Base-by-base conservation (phyloP, 1,284 basidiomycete species). In the Trametes pubescens region DNA sequence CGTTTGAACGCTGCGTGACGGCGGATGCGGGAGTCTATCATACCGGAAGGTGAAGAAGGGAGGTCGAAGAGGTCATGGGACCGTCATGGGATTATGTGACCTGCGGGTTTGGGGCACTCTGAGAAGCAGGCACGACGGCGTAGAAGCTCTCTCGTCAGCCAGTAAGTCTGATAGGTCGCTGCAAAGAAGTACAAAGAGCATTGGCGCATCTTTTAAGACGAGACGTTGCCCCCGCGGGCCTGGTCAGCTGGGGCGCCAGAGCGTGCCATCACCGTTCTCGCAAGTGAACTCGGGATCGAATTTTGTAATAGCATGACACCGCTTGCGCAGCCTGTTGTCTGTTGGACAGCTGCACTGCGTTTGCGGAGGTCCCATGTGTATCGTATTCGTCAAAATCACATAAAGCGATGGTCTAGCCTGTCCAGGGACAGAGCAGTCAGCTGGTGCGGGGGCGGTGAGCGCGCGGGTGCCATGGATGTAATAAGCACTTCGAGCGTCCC, bases 11-110 rank as follows among this genome's bases (percentile, higher is more conserved):
- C 13, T 16, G 47, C 48, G 34, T 51, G 51, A 29, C 22, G 48
- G 14, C 18, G 14, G 21, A 11, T 46, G 37, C 24, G 26, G 21
- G 24, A 32, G 37, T 29, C 51, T 57, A 57, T 32, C 54, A 60
- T 60, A 57, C 51, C 32, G 55, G 57, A 55, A 57, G 34, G 37
- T 21, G 18, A 40, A 24, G 54, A n/a, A 38, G 11, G 37, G 11
- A 38, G 11, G 10, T 38, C 37, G 11, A 8, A 21, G 54, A 43
- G 68, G 62, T 69, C 68, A 69, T 65, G 68, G 54, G 68, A 26
- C 37, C 7, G 54, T 64, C 68, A 63, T 67, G 64, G 62, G 68
- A 62, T 60, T 38, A 18, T 26, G 16, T 13, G 22, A 22, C 4
- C n/a, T 24, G 48, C 46, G 62, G 21, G 26, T 1, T 37, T 35